Conservation (phyloP, 164 flowering plant genomes). For the Akebia trifoliata region DNA sequence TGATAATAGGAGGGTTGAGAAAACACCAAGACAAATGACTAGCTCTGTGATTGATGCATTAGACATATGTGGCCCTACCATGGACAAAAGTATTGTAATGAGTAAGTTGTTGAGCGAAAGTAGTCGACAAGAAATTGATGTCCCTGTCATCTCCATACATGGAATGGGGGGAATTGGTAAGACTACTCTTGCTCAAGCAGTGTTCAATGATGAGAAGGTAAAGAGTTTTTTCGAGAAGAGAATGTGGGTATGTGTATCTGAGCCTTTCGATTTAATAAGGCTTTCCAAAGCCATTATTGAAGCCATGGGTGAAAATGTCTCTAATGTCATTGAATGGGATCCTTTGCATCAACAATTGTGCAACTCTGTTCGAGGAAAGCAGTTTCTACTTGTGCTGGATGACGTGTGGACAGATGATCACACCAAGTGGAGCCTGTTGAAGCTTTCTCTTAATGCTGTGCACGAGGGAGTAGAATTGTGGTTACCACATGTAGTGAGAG, state of each 20-base stretch:
- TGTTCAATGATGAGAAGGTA: constrained; percentile 13
- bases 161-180: constrained; percentile 24
- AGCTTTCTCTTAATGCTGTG: background rate
- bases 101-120: constrained; percentile 8
- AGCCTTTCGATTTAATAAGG: constrained; percentile 1
- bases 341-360: background rate
- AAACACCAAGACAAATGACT: background rate
- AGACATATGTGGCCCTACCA: constrained; percentile 1
- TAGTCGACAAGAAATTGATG: background rate
- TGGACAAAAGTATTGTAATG: background rate
- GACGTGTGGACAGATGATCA: constrained; percentile 16
- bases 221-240: constrained; percentile 2
- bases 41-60: constrained; percentile 1
- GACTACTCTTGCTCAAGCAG: constrained; percentile 12
- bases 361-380: background rate
- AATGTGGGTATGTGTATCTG: constrained; percentile 16
- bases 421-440: background rate
- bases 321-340: background rate
- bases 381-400: constrained; percentile 16
- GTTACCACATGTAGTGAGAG: background rate
- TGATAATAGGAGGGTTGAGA: background rate
- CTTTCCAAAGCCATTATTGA: background rate
- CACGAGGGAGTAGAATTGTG: constrained; percentile 5
- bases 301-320: background rate
- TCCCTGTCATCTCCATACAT: constrained; percentile 11